phyloP scores from a whole-genome alignment of 495 filamentous ascomycete genomes.

The Aspergillus avenaceus region DNA sequence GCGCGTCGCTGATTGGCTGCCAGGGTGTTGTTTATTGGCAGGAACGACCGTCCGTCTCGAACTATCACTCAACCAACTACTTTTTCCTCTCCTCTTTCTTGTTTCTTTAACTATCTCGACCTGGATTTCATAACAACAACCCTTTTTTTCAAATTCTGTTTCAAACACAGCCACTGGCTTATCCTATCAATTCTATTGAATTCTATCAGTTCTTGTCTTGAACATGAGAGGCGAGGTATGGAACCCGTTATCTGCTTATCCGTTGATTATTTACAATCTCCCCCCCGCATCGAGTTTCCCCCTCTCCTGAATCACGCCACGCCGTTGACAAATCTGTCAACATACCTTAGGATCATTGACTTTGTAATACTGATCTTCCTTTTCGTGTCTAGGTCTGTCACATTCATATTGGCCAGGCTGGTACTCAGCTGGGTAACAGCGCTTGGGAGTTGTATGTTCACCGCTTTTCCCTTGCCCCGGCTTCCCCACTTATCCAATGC shows the following conservation, averaged over 20 bases:
- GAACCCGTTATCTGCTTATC: neutral
- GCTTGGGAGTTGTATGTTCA: slow-evolving; percentile 90
- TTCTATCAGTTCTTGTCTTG: neutral
- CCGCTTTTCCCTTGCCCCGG: slow-evolving; percentile 24
- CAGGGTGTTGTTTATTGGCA: slow-evolving; percentile 3
- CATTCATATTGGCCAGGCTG: slow-evolving; percentile 90
- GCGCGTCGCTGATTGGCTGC: slow-evolving; percentile 4
- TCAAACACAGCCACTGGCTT: neutral
- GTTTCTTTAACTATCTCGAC: neutral
- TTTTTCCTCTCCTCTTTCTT: neutral
- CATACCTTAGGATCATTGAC: neutral
- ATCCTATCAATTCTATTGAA: neutral
- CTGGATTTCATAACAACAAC: neutral
- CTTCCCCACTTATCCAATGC: neutral
- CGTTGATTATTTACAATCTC: slow-evolving; percentile 16
- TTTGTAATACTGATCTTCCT: neutral
- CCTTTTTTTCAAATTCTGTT: neutral
- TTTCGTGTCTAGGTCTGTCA: slow-evolving; percentile 63
- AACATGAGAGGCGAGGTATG: slow-evolving; percentile 37
- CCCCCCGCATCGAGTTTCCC: slow-evolving; percentile 16
- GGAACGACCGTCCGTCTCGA: slow-evolving; percentile 10
- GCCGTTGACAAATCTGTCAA: neutral
- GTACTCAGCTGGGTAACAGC: slow-evolving; percentile 87
- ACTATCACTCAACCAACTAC: neutral
- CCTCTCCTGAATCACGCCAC: slow-evolving; percentile 8